Percentiles rank a stretch among this genome's conserved stretches.
These are phyloP conservation scores for Clavaria fumosa DNA, from an alignment of 768 basidiomycete genomes.

Conservation along the genomic window DNA sequence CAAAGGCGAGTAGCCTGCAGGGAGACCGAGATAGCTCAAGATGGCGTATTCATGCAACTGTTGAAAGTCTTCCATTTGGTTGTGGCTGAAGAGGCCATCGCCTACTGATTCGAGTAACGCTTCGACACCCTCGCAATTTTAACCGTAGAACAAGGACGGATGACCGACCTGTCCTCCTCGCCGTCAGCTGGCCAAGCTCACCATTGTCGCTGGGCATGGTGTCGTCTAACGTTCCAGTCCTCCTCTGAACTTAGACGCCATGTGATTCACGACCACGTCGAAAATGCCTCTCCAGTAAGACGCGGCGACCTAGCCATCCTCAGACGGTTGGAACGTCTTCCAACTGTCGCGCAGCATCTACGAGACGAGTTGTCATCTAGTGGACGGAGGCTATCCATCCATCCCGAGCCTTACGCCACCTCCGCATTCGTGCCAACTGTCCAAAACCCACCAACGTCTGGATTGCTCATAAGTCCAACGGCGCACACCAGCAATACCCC, in stretches of 20 bases:
- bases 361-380: too few relatives aligned
- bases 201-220: slow-evolving; percentile 39
- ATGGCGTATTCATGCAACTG: slow-evolving; percentile 22
- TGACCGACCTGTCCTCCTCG: neutral
- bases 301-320: slow-evolving; percentile 29
- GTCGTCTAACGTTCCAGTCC: slow-evolving; percentile 26
- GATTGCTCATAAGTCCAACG: too few relatives aligned
- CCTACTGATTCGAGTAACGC: neutral
- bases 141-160: neutral
- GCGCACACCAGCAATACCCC: too few relatives aligned
- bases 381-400: too few relatives aligned
- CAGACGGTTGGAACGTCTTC: slow-evolving; percentile 29
- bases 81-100: neutral
- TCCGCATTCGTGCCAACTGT: too few relatives aligned
- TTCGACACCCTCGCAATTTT: neutral
- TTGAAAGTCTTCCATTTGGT: slow-evolving; percentile 4
- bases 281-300: slow-evolving; percentile 24
- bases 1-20: slow-evolving; percentile 40
- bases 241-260: slow-evolving; percentile 28
- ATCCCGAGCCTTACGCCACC: too few relatives aligned
- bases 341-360: too few relatives aligned
- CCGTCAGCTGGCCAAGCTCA: neutral
- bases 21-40: slow-evolving; percentile 39
- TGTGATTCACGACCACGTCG: slow-evolving; percentile 32
- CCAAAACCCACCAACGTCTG: too few relatives aligned